Conservation (phyloP, 352 stramenopile species). For the Globisporangium megalacanthum region DNA sequence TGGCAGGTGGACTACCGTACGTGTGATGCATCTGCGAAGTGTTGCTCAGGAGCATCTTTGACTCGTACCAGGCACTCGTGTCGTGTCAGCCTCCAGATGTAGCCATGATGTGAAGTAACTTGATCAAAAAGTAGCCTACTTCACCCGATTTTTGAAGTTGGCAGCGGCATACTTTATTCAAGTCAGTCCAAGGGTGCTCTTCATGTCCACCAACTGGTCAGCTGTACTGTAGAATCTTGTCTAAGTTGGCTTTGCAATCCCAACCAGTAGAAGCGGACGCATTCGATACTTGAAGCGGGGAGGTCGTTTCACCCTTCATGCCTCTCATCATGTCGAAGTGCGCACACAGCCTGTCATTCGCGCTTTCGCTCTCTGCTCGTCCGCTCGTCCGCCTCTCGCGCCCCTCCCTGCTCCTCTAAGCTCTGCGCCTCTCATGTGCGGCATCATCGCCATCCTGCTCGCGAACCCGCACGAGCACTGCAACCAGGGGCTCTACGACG, state of each 20-base stretch:
- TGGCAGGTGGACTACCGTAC: too few species aligned
- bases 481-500: constrained; percentile 94
- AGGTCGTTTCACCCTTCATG: not conserved
- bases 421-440: constrained; percentile 83
- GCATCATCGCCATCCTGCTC: constrained; percentile 96
- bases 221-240: not conserved
- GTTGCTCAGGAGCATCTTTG: too few species aligned
- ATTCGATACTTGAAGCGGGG: not conserved
- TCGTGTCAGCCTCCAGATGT: too few species aligned
- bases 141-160: not conserved
- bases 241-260: not conserved
- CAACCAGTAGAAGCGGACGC: not conserved
- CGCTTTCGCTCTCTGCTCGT: not conserved
- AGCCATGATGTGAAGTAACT: too few species aligned
- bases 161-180: not conserved
- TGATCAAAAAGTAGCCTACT: too few species aligned
- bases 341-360: not conserved
- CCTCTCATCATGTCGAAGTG: constrained; percentile 3
- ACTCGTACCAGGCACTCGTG: too few species aligned
- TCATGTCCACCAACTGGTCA: not conserved
- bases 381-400: not conserved
- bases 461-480: constrained; percentile 94
- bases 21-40: too few species aligned
- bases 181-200: not conserved
- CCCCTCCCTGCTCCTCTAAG: not conserved